Evolutionary conservation across 208 protist genomes (phyloP).

Genomic region (Naegleria gruberi): DNA sequence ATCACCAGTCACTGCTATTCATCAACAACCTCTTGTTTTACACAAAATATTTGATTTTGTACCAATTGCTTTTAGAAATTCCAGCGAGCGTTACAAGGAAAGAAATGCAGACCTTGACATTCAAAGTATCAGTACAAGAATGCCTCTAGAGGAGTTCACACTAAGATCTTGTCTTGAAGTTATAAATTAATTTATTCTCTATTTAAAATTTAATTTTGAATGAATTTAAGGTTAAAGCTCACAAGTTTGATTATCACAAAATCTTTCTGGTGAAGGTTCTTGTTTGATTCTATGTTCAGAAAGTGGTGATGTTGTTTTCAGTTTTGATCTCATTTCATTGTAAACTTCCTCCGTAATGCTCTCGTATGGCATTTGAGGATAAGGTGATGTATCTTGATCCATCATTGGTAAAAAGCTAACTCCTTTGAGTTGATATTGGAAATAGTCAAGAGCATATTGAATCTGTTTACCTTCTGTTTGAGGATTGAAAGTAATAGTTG

Average conservation of each 20-base stretch:
- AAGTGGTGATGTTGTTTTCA: background rate
- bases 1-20: no score
- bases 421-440: slow-evolving; percentile 70
- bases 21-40: background rate
- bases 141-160: background rate
- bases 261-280: slow-evolving; percentile 42
- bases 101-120: background rate
- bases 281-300: background rate
- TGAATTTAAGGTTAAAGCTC: background rate
- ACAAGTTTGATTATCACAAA: slow-evolving; percentile 39
- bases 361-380: slow-evolving; percentile 64
- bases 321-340: background rate
- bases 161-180: background rate
- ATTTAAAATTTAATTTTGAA: no score
- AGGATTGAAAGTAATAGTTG: slow-evolving; percentile 61
- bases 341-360: slow-evolving; percentile 47
- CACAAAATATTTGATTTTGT: background rate
- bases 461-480: slow-evolving; percentile 50
- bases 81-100: background rate
- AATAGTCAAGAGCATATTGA: slow-evolving; percentile 54
- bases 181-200: no score
- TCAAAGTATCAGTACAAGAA: background rate
- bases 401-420: slow-evolving; percentile 49
- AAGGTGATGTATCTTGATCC: slow-evolving; percentile 17
- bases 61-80: background rate